These are phyloP conservation scores for Neotropicomus parvogracilis DNA, from an alignment of 1,284 basidiomycete species.

Conservation along the genomic window DNA sequence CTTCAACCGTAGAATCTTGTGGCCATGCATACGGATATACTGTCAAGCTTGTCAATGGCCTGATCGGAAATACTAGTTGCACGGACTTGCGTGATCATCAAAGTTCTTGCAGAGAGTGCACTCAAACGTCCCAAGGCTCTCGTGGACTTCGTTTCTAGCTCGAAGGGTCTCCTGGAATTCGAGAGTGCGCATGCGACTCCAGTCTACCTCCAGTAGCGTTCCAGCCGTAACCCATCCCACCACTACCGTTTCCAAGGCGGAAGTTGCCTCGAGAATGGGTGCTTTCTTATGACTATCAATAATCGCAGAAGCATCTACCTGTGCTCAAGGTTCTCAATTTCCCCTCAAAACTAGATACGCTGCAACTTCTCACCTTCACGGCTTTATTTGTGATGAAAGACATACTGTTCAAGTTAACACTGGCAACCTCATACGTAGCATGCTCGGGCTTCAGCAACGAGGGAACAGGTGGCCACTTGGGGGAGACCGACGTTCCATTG, in stretches of 20 bases:
- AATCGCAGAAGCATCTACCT: constrained; percentile 74
- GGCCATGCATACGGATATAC: constrained; percentile 74
- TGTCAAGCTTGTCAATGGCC: constrained; percentile 34
- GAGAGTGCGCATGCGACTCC: constrained; percentile 77
- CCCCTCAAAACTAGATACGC: neutral
- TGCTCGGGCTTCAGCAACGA: constrained; percentile 46
- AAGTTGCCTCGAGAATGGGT: constrained; percentile 53
- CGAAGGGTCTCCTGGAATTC: constrained; percentile 89
- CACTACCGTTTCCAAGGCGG: constrained; percentile 47
- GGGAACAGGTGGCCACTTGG: constrained; percentile 69
- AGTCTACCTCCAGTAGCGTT: constrained; percentile 74
- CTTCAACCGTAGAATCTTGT: constrained; percentile 69
- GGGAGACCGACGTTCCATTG: constrained; percentile 59
- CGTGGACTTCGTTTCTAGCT: constrained; percentile 50
- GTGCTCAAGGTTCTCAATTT: constrained; percentile 12
- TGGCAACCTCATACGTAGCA: constrained; percentile 66
- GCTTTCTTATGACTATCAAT: constrained; percentile 63
- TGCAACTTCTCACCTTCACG: constrained; percentile 60
- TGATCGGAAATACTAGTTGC: neutral
- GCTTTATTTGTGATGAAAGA: constrained; percentile 67
- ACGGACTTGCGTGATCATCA: constrained; percentile 36
- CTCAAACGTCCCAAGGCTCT: constrained; percentile 41
- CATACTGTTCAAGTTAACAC: constrained; percentile 75
- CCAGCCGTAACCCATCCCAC: constrained; percentile 52
- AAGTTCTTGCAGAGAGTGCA: constrained; percentile 68